These are phyloP conservation scores for Piper longum DNA, from an alignment of 164 flowering plant genomes.

Conservation along the genomic window DNA sequence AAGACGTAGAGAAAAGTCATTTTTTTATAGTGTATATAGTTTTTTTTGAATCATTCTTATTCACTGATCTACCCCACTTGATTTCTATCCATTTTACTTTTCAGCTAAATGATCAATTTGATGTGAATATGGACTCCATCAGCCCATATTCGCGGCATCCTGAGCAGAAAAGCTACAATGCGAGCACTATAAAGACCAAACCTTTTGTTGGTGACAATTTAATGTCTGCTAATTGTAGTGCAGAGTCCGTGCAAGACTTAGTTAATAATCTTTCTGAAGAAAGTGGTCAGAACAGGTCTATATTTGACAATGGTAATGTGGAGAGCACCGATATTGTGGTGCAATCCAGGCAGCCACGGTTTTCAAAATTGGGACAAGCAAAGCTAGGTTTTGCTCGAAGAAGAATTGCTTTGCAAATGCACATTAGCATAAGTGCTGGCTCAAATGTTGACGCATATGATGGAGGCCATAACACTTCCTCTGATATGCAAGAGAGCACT, in stretches of 20 bases:
- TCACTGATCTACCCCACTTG: neutral
- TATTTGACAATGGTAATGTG: neutral
- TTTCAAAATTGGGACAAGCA: neutral
- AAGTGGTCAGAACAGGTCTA: slow-evolving; percentile 6
- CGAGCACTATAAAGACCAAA: too few relatives aligned
- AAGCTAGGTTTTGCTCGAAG: slow-evolving; percentile 41
- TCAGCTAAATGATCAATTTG: neutral
- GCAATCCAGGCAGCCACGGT: slow-evolving; percentile 9
- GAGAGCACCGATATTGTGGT: slow-evolving; percentile 13
- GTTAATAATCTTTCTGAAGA: slow-evolving; percentile 3
- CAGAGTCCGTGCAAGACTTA: slow-evolving; percentile 1
- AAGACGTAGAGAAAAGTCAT: too few relatives aligned
- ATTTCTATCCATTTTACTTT: neutral
- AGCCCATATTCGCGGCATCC: neutral
- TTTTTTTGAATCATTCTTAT: too few relatives aligned
- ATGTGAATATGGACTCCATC: too few relatives aligned
- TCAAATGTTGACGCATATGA: neutral
- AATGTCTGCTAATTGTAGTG: slow-evolving; percentile 1
- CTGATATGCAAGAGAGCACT: neutral
- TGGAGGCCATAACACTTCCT: neutral
- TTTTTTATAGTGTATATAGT: too few relatives aligned
- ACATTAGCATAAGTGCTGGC: slow-evolving; percentile 6
- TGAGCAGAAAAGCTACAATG: neutral
- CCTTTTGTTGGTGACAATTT: neutral
- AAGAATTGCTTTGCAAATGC: slow-evolving; percentile 35